These are phyloP conservation scores for Boletus bicolor DNA, from an alignment of 768 basidiomycete genomes.

Conservation along the genomic window DNA sequence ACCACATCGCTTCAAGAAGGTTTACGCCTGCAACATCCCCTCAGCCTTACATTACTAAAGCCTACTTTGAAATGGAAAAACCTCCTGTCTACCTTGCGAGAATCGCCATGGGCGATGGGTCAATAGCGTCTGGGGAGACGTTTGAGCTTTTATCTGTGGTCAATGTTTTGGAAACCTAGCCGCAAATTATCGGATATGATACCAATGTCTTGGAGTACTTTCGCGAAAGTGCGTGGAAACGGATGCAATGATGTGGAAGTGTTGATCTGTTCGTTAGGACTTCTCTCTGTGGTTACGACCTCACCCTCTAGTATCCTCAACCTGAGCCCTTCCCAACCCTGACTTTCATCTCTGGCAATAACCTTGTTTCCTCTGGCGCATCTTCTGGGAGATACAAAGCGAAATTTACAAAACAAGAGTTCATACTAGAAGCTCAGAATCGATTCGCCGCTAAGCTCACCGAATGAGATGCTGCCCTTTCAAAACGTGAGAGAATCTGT, in stretches of 20 bases:
- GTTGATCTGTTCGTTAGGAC: conserved; percentile 37
- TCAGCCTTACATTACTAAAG: conserved; percentile 73
- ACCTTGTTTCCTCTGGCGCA: neutral
- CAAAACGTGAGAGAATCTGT: conserved; percentile 27
- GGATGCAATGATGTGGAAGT: neutral
- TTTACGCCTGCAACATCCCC: neutral
- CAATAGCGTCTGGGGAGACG: conserved; percentile 49
- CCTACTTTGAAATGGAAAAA: conserved; percentile 58
- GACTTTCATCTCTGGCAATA: conserved; percentile 14
- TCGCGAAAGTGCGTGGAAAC: conserved; percentile 50
- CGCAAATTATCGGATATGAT: conserved; percentile 74
- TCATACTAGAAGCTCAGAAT: conserved; percentile 21
- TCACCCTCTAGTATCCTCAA: conserved; percentile 71
- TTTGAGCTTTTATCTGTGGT: conserved; percentile 58
- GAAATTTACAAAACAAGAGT: conserved; percentile 15
- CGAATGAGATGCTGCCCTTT: conserved; percentile 20
- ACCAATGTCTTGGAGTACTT: conserved; percentile 64
- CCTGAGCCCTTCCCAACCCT: conserved; percentile 44
- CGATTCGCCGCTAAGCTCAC: conserved; percentile 22
- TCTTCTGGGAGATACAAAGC: conserved; percentile 16
- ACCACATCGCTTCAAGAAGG: neutral
- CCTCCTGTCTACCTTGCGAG: conserved; percentile 68
- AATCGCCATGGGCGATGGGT: conserved; percentile 69
- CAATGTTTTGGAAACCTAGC: conserved; percentile 64
- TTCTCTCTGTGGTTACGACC: conserved; percentile 59